Percentiles rank a stretch among this genome's conserved stretches.
phyloP scores from a whole-genome alignment of 768 basidiomycete genomes.

The Sistotremastrum suecicum region DNA sequence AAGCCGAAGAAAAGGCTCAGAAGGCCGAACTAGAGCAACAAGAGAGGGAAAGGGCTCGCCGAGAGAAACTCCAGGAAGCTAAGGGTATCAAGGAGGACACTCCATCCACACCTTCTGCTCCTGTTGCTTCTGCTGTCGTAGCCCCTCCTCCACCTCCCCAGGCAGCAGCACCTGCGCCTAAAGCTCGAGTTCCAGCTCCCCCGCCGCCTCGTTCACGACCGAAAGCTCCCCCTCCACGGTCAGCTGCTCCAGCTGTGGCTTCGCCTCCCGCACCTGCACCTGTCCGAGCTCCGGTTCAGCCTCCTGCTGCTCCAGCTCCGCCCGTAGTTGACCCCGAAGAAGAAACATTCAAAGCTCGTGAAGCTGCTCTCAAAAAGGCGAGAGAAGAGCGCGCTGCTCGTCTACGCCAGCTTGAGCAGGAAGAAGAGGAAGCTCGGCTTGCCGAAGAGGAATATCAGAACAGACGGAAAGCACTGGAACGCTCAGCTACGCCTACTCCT shows the following conservation, averaged over 20 bases:
- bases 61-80: slow-evolving; percentile 63
- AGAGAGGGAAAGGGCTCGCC: slow-evolving; percentile 59
- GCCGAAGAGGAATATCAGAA: slow-evolving; percentile 28
- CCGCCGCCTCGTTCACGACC: slow-evolving; percentile 25
- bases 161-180: slow-evolving; percentile 27
- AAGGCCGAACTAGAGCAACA: slow-evolving; percentile 71
- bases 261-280: slow-evolving; percentile 24
- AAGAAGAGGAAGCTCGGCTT: slow-evolving; percentile 40
- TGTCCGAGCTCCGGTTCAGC: slow-evolving; percentile 9
- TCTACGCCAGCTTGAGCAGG: slow-evolving; percentile 55
- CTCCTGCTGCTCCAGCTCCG: slow-evolving; percentile 17
- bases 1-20: slow-evolving; percentile 75
- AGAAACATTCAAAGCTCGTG: slow-evolving; percentile 46
- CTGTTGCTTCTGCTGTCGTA: slow-evolving; percentile 13
- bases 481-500: slow-evolving; percentile 15
- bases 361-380: slow-evolving; percentile 58
- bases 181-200: slow-evolving; percentile 28
- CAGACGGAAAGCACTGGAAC: slow-evolving; percentile 14
- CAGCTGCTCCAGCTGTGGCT: slow-evolving; percentile 22
- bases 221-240: slow-evolving; percentile 23
- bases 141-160: slow-evolving; percentile 20
- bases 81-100: slow-evolving; percentile 42
- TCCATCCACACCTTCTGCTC: slow-evolving; percentile 20
- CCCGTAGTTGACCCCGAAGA: slow-evolving; percentile 69
- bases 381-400: slow-evolving; percentile 58